Evolutionary conservation across 495 filamentous ascomycete species (phyloP).

Genomic region (Neurospora tetraspora): DNA sequence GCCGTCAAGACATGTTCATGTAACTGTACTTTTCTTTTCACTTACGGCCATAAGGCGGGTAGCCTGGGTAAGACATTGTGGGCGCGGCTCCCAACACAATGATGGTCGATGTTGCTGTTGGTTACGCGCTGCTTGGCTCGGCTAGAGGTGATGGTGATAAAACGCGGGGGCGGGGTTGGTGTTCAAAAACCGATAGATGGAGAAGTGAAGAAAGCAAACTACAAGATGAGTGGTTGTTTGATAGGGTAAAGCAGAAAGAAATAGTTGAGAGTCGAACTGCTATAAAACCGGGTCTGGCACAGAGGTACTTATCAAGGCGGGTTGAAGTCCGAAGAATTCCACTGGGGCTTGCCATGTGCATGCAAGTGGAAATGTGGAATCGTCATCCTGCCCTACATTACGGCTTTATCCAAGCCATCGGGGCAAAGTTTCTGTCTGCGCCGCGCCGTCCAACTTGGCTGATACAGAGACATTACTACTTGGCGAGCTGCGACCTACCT

Average conservation of each 20-base stretch:
- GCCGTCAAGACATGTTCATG: not conserved
- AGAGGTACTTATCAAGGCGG: not conserved
- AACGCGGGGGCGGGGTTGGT: not conserved
- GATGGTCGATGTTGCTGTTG: not conserved
- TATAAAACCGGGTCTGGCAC: not conserved
- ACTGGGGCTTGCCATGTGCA: not conserved
- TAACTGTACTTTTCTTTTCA: not conserved
- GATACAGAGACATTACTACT: not conserved
- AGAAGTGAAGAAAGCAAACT: not conserved
- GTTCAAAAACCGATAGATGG: not conserved
- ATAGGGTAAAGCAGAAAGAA: not conserved
- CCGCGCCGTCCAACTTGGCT: not conserved
- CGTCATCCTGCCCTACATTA: not conserved
- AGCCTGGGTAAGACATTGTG: slow-evolving; percentile 23
- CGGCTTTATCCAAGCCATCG: not conserved
- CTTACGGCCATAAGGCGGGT: slow-evolving; percentile 24
- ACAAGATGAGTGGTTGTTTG: not conserved
- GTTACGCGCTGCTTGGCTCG: not conserved
- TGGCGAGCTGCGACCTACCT: not conserved
- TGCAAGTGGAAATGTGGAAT: not conserved
- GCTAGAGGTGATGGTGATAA: not conserved
- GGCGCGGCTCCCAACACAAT: no score
- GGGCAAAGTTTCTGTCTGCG: not conserved
- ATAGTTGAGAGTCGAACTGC: not conserved
- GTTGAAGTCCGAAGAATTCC: no score